Evolutionary conservation across 2,329 filamentous ascomycete species (phyloP).

Genomic region (Calonectria leucothoes): DNA sequence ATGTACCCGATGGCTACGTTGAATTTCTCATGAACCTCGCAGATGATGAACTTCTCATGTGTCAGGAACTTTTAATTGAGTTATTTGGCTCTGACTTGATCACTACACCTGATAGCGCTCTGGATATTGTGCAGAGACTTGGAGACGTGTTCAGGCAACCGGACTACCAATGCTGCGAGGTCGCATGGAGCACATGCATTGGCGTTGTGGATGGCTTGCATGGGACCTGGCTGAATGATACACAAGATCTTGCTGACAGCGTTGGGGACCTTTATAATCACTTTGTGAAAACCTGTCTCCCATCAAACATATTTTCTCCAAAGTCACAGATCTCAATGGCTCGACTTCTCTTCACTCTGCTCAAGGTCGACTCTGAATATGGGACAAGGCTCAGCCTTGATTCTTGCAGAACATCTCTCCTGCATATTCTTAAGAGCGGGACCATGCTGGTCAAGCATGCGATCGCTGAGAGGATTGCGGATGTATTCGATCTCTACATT

Average conservation of each 20-base stretch:
- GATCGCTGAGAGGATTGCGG: constrained; percentile 76
- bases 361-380: constrained; percentile 76
- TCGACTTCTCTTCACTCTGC: constrained; percentile 75
- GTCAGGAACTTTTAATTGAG: constrained; percentile 61
- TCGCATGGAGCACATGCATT: constrained; percentile 74
- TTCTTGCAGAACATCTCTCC: constrained; percentile 75
- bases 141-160: constrained; percentile 65
- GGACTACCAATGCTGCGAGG: constrained; percentile 79
- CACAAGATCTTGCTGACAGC: constrained; percentile 70
- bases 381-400: constrained; percentile 68
- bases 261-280: constrained; percentile 84
- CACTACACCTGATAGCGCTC: constrained; percentile 59
- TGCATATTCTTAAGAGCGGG: constrained; percentile 76
- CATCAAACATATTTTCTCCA: constrained; percentile 76
- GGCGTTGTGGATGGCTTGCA: constrained; percentile 75
- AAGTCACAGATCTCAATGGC: constrained; percentile 75
- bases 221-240: constrained; percentile 70
- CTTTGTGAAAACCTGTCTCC: constrained; percentile 75
- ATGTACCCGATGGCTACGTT: constrained; percentile 63
- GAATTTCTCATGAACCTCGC: constrained; percentile 61
- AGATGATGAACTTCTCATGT: constrained; percentile 66
- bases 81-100: constrained; percentile 65
- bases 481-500: constrained; percentile 84
- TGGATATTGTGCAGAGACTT: constrained; percentile 61
- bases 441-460: constrained; percentile 80